Conservation (phyloP, 2,329 filamentous ascomycete genomes). For the Dryadomyces quercus-mongolicae region DNA sequence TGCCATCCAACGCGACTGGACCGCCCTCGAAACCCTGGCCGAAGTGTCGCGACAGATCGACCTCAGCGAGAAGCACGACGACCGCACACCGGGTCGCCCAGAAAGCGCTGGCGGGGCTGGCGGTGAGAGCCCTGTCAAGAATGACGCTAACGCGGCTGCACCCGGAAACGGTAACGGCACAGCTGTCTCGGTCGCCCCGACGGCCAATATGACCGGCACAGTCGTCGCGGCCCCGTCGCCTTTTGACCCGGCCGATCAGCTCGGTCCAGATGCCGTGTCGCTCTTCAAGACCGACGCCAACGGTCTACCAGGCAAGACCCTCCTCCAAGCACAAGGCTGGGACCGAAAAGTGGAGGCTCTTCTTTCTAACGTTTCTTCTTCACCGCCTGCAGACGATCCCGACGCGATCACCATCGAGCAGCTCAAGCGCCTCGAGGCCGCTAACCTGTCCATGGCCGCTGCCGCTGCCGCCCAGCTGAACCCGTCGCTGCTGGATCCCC, state of each 20-base stretch:
- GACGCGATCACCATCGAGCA: constrained; percentile 23
- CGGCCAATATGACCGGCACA: not conserved
- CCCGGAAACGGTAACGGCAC: not conserved
- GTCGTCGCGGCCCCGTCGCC: not conserved
- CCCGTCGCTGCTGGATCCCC: constrained; percentile 40
- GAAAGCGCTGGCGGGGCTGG: constrained; percentile 14
- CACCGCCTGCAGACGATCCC: constrained; percentile 8
- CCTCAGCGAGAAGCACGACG: constrained; percentile 47
- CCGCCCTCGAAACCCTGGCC: constrained; percentile 73
- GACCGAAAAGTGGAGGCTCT: not conserved
- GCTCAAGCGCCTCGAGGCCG: constrained; percentile 35
- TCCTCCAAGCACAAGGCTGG: not conserved
- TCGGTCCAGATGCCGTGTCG: not conserved
- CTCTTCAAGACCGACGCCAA: not conserved
- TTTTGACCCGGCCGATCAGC: not conserved
- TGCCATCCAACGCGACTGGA: constrained; percentile 45
- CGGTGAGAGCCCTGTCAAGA: not conserved
- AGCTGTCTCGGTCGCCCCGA: not conserved
- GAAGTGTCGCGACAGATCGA: constrained; percentile 78
- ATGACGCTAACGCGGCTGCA: not conserved
- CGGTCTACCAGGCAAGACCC: not conserved
- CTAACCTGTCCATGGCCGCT: constrained; percentile 42
- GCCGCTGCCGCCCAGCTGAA: constrained; percentile 44
- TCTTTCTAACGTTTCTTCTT: not conserved
- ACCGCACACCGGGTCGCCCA: constrained; percentile 31